Evolutionary conservation across 2,329 filamentous ascomycete species (phyloP).

Genomic region (Acephala macrosclerotiorum): DNA sequence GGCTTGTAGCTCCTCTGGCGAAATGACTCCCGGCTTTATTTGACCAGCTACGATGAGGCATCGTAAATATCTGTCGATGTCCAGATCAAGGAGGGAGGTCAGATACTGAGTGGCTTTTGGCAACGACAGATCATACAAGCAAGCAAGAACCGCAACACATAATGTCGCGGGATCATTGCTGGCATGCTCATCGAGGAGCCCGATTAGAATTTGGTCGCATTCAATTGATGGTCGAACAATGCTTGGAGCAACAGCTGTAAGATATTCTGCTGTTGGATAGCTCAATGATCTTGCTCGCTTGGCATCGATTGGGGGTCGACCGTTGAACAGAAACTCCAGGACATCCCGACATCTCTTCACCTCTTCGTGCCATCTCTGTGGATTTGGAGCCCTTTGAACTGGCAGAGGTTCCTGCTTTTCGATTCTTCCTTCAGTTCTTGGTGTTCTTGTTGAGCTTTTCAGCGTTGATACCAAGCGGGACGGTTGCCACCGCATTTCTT

Average conservation of each 20-base stretch:
- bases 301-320: background rate
- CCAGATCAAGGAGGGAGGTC: background rate
- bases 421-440: background rate
- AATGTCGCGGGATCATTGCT: conserved; percentile 8
- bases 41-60: conserved; percentile 10
- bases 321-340: conserved; percentile 12
- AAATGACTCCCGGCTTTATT: conserved; percentile 3
- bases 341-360: conserved; percentile 10
- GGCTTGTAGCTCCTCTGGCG: conserved; percentile 3
- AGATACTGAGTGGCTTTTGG: conserved; percentile 3
- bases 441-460: conserved; percentile 5
- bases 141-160: conserved; percentile 13
- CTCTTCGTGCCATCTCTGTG: conserved; percentile 14
- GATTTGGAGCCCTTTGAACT: conserved; percentile 4
- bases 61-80: conserved; percentile 12
- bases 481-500: conserved; percentile 7
- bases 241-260: background rate
- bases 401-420: background rate
- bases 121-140: background rate
- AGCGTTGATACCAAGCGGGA: conserved; percentile 8
- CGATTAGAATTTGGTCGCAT: conserved; percentile 2
- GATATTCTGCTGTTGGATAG: background rate
- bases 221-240: conserved; percentile 9
- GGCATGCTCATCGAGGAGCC: conserved; percentile 7
- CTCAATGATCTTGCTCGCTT: conserved; percentile 12